Base-by-base conservation (phyloP, 2,329 filamentous ascomycete genomes). In the Magnaporthiopsis poae region DNA sequence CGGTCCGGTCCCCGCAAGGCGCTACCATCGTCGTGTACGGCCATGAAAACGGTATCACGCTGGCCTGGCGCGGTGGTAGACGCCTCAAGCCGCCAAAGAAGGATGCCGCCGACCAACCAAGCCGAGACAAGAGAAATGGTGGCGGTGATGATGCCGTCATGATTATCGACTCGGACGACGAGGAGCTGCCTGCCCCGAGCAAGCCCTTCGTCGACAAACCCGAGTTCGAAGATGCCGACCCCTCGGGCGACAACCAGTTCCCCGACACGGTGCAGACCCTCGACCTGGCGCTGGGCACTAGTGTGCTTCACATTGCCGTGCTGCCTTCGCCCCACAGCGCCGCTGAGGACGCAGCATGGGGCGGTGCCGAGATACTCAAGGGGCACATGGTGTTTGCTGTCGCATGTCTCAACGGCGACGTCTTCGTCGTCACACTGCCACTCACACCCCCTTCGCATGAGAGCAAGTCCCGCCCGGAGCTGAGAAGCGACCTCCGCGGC, bases 121-220 rank as follows among this genome's bases (percentile, higher is more conserved):
- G 61, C 70, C 11, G 76, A 76, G 67, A 76, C 67, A 85, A 84
- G 69, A 78, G 80, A 62, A 88, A 87, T 69, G 85, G 85, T 15
- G 70, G 76, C 0, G 66, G 71, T 5, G 80, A 82, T 25, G 84
- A 86, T 71, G 77, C 81, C 4, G 79, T 88, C 35, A 87, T 88
- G 82, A 80, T 87, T 21, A 81, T 88, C 66, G 86, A 88, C 71
- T 88, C 84, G 1, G 86, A 88, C 70, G 84, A 87, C 9, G 86
- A 88, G 36, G 80, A 80, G 1, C 13, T 70, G 0, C 66, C 69
- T 1, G 64, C 69, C 75, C 68, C 73, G 13, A 65, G 74, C 29
- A 29, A 69, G 1, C 63, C 71, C 0, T 82, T 79, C 65, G 79
- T 82, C 66, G 84, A 88, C 71, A 82, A 81, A 66, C 83, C 85